Percentiles rank a stretch among this genome's conserved stretches.
Evolutionary conservation across 805 yeast species (phyloP).

Genomic region (Candida ovalis): DNA sequence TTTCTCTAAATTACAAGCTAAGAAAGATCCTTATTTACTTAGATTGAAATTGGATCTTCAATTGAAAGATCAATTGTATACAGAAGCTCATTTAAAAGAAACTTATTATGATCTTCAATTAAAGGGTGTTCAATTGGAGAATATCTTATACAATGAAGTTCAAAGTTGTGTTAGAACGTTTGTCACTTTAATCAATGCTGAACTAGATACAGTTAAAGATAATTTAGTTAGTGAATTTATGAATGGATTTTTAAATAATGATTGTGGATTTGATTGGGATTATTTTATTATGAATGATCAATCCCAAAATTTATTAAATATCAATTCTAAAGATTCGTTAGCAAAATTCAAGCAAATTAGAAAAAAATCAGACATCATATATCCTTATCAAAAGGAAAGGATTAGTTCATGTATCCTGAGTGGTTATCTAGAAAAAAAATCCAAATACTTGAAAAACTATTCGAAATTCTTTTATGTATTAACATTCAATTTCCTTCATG

Average conservation of each 20-base stretch:
- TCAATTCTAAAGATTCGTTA: slow-evolving; percentile 29
- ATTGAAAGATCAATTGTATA: slow-evolving; percentile 56
- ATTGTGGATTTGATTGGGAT: slow-evolving; percentile 68
- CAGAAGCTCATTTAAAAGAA: slow-evolving; percentile 63
- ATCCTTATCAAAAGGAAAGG: slow-evolving; percentile 50
- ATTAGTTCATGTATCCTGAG: slow-evolving; percentile 52
- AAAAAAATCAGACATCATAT: slow-evolving; percentile 47
- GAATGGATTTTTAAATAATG: slow-evolving; percentile 50
- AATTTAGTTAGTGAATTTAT: slow-evolving; percentile 51
- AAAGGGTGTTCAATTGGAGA: slow-evolving; percentile 61
- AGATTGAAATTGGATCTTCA: slow-evolving; percentile 62
- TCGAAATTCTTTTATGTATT: slow-evolving; percentile 62
- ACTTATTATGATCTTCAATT: slow-evolving; percentile 61
- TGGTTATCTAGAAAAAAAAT: slow-evolving; percentile 57
- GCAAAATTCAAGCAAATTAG: slow-evolving; percentile 35
- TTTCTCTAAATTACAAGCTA: slow-evolving; percentile 23
- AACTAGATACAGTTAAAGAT: slow-evolving; percentile 43
- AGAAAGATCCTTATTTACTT: slow-evolving; percentile 58
- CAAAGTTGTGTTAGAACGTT: slow-evolving; percentile 54
- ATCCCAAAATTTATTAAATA: slow-evolving; percentile 38
- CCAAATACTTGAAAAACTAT: slow-evolving; percentile 58
- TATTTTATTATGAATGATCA: slow-evolving; percentile 48
- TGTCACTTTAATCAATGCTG: slow-evolving; percentile 47
- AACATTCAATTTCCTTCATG: slow-evolving; percentile 65
- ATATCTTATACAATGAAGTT: slow-evolving; percentile 58